Percentiles rank a stretch among this genome's conserved stretches.
Conservation (phyloP, 139 green algal genomes). For the Chlamydomonas incerta region DNA sequence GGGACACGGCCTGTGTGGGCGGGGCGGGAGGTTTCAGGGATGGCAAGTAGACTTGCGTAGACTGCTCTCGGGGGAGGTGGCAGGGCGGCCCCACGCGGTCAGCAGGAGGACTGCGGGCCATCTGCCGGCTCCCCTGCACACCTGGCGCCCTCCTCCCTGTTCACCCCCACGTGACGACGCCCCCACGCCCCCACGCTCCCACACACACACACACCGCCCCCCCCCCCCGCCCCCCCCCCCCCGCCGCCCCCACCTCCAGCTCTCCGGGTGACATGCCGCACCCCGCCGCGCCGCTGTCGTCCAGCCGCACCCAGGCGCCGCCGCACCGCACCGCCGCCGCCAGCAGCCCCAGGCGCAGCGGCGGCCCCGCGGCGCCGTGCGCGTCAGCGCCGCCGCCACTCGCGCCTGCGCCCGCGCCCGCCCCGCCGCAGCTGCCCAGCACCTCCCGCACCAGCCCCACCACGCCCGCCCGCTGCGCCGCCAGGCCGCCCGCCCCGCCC, state of each 20-base stretch:
- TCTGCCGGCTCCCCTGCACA: too few species aligned
- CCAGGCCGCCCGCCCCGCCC: not conserved
- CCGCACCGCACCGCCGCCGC: constrained; percentile 48
- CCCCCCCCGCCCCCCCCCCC: too few species aligned
- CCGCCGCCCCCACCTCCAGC: not conserved
- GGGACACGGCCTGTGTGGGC: constrained; percentile 20
- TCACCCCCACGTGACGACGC: not conserved
- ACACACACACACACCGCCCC: not conserved
- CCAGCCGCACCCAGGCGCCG: constrained; percentile 59
- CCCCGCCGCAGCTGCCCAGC: not conserved
- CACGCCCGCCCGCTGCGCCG: not conserved
- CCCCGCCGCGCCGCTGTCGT: constrained; percentile 38
- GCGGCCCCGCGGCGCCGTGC: not conserved
- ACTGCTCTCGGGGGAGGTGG: too few species aligned
- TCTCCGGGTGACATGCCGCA: constrained; percentile 42
- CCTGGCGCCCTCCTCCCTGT: too few species aligned
- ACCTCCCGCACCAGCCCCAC: constrained; percentile 6
- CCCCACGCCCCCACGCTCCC: too few species aligned
- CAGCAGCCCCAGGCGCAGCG: constrained; percentile 4
- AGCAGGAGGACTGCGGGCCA: too few species aligned
- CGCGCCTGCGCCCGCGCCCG: not conserved
- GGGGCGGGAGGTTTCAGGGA: not conserved
- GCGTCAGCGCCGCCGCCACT: not conserved
- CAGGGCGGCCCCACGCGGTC: too few species aligned
- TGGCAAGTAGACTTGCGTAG: too few species aligned